Evolutionary conservation across 805 yeast genomes (phyloP).

Genomic region (Ogataea thermomethanolica): DNA sequence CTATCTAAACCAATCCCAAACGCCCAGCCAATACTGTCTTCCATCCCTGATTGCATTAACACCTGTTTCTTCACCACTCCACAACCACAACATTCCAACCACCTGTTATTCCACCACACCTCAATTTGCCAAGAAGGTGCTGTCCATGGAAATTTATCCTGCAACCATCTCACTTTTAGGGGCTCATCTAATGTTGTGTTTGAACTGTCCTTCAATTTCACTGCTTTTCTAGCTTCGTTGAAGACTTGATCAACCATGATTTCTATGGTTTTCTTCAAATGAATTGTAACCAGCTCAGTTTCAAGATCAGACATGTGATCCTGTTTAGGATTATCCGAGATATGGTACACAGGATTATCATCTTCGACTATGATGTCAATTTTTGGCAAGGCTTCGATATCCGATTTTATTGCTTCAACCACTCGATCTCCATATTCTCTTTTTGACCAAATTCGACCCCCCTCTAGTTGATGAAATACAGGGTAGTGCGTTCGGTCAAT

Average conservation of each 20-base stretch:
- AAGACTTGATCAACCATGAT: conserved; percentile 79
- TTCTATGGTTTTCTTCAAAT: conserved; percentile 84
- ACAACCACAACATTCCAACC: conserved; percentile 97
- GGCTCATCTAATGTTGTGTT: conserved; percentile 68
- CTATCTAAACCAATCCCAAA: conserved; percentile 95
- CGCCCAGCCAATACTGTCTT: conserved; percentile 87
- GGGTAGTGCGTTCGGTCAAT: conserved; percentile 96
- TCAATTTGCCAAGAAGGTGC: conserved; percentile 98
- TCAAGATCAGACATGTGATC: conserved; percentile 67
- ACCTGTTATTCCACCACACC: conserved; percentile 97
- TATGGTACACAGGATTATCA: conserved; percentile 51
- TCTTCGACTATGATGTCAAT: conserved; percentile 77
- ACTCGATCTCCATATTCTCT: conserved; percentile 36
- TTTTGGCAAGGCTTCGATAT: conserved; percentile 62
- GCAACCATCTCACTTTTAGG: conserved; percentile 87
- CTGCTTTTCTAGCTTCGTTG: conserved; percentile 62
- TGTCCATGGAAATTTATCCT: conserved; percentile 97
- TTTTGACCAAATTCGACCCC: conserved; percentile 82
- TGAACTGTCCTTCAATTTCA: conserved; percentile 55
- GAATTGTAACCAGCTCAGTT: conserved; percentile 64
- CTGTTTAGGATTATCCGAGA: conserved; percentile 73
- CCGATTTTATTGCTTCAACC: conserved; percentile 46
- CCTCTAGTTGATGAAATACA: conserved; percentile 97
- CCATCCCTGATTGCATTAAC: conserved; percentile 64
- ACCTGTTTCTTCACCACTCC: conserved; percentile 85